Percentiles rank a stretch among this genome's conserved stretches.
Conservation (phyloP, 2,329 filamentous ascomycete species). For the Neopestalotiopsis sp. region DNA sequence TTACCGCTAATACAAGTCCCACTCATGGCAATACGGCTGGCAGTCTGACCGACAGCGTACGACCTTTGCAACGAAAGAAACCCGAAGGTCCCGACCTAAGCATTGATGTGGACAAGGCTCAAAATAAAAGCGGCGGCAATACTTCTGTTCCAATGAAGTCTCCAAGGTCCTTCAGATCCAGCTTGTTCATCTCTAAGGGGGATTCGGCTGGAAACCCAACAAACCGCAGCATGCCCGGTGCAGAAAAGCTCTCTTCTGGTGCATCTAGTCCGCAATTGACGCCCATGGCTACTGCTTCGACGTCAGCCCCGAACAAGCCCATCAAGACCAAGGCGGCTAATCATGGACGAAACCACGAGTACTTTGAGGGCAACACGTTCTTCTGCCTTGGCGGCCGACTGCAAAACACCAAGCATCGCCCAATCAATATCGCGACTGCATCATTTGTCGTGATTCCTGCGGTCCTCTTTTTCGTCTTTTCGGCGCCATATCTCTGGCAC, state of each 20-base stretch:
- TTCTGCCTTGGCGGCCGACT: slow-evolving; percentile 87
- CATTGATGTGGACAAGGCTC: slow-evolving; percentile 64
- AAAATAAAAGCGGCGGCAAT: slow-evolving; percentile 56
- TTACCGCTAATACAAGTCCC: slow-evolving; percentile 77
- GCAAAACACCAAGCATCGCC: slow-evolving; percentile 85
- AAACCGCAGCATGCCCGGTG: slow-evolving; percentile 67
- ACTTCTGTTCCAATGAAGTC: slow-evolving; percentile 70
- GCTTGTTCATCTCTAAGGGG: slow-evolving; percentile 70
- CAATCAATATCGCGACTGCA: slow-evolving; percentile 88
- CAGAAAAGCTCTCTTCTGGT: slow-evolving; percentile 83
- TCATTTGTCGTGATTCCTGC: slow-evolving; percentile 80
- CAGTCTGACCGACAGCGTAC: slow-evolving; percentile 78
- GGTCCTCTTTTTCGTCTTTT: slow-evolving; percentile 84
- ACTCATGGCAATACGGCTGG: slow-evolving; percentile 63
- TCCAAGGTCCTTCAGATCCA: slow-evolving; percentile 77
- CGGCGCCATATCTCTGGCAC: slow-evolving; percentile 84
- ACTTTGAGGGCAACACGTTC: slow-evolving; percentile 90
- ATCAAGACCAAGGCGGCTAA: slow-evolving; percentile 44
- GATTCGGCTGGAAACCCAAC: slow-evolving; percentile 53
- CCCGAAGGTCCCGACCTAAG: slow-evolving; percentile 51
- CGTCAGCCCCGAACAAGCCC: slow-evolving; percentile 29
- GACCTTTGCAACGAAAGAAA: slow-evolving; percentile 69
- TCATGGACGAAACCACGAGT: slow-evolving; percentile 81
- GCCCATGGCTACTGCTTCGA: slow-evolving; percentile 31
- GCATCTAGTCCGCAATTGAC: slow-evolving; percentile 74